Evolutionary conservation across 305 asterid genomes (phyloP), one percentile per base, ranked within the genome.

Genomic region (Withania somnifera): DNA sequence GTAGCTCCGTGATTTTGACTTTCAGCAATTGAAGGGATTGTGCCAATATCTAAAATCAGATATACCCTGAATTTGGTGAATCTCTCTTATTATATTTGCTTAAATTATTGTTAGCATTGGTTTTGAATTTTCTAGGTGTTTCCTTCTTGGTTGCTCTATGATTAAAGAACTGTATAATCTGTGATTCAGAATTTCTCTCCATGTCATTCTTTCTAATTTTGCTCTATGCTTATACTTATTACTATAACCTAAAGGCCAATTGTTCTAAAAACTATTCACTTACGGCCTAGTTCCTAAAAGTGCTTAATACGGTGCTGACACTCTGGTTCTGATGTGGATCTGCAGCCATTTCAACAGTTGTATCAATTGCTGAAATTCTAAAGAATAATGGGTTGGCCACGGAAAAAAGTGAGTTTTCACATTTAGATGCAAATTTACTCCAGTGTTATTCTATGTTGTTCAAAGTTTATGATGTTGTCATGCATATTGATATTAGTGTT

Each of bases 351-450:
- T 90, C 96, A 76, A 93, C 96, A 22, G 96, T 89, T 60, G 93
- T 93, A 84, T 88, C 94, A 45, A 73, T 93, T 47, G 94, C 96
- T 45, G 96, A 93, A 86, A 93, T 93, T 82, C 88, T 90, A 88
- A 93, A 93, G 89, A 93, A 93, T 85, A 90, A 86, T 84, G 97
- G 97, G 71, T 86, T 93, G 87, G 97, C 97, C 83, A 85, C 90
- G 82, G 97, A 93, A 86, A 93, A 91, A 91, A 91, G 97, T 93
- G 90, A 90, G 94, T 88, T 77, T 53, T 40, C 54, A 19, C 53
- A 68, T 68, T n/a, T 38, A 38, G 54, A 68, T 40, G 77, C 54
- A 68, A 20, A 20, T 36, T 68, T 38, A 11, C 54, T 68, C 40
- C n/a, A 38, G 53, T 38, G 15, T 38, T 68, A 20, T 17, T 67